Base-by-base conservation (phyloP, 2,329 filamentous ascomycete species). In the Trichothecium roseum region DNA sequence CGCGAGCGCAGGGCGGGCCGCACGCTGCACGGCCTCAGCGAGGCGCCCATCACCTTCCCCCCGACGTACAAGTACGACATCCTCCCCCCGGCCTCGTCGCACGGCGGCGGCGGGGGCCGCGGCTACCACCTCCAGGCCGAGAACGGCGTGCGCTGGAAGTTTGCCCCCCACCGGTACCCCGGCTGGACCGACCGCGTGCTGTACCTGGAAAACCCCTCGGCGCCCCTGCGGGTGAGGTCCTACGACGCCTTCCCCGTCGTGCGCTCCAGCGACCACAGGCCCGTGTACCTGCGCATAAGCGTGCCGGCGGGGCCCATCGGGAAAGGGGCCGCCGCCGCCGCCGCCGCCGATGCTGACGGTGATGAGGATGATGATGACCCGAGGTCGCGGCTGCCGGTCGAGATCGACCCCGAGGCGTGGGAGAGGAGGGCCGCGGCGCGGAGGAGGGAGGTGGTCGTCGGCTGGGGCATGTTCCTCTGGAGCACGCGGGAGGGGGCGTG, bases 121-220 rank as follows among this genome's bases (percentile, higher is more conserved):
- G n/a, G n/a, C n/a, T n/a, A n/a, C 20, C 20, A 24, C 20, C 20
- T 6, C 20, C 45, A 44, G 3, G 50, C 52, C 15, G 46, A 54
- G 30, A 48, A 49, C 35, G 51, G 61, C 3, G 57, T 69, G 4
- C 60, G 64, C 9, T 89, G 82, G 79, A 60, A 66, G 22, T 95
- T 87, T 73, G 84, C 87, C 7, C 65, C 68, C 38, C 84, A 93
- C 54, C 78, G 91, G 31, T 93, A 84, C 70, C 88, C 91, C 1
- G 80, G 81, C 50, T 96, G 89, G 91, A 94, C 87, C 49, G 91
- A 96, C 57, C 77, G 91, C 4, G 80, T 96, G 15, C 64, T 96
- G 15, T 96, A 78, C 56, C 65, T 89, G 3, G 74, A 81, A 35
- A 60, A 70, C 16, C 29, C 18, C 12, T 15, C 20, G 7, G 18